These are phyloP conservation scores for Xylaria multiplex DNA, from an alignment of 2,329 filamentous ascomycete genomes.

Conservation along the genomic window DNA sequence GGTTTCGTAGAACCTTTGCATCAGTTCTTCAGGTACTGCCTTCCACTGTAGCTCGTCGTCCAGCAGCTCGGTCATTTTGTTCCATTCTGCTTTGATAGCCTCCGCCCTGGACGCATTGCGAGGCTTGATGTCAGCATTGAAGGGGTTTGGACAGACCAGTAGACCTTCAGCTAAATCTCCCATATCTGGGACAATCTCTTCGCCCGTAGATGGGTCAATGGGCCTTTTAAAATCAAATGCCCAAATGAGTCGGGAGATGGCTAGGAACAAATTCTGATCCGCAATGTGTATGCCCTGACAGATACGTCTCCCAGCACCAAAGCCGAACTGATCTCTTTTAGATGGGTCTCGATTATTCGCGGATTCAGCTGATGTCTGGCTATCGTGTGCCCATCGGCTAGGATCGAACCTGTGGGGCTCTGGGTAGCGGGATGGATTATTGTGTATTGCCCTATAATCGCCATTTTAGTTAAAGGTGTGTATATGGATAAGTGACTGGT, in stretches of 20 bases:
- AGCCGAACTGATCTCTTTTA: slow-evolving; percentile 46
- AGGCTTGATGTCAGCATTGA: slow-evolving; percentile 39
- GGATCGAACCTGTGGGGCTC: slow-evolving; percentile 57
- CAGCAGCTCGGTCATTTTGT: slow-evolving; percentile 40
- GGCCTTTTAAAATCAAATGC: slow-evolving; percentile 53
- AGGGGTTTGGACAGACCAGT: slow-evolving; percentile 37
- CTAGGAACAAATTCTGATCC: slow-evolving; percentile 48
- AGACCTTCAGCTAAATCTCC: slow-evolving; percentile 37
- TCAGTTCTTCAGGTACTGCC: slow-evolving; percentile 40
- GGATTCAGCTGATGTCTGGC: slow-evolving; percentile 46
- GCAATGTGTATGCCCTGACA: slow-evolving; percentile 58
- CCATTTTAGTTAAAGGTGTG: too few relatives aligned
- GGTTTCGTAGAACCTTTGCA: slow-evolving; percentile 41
- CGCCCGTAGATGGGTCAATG: slow-evolving; percentile 29
- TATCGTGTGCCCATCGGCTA: slow-evolving; percentile 43
- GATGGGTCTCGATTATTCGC: slow-evolving; percentile 46
- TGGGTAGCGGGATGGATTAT: slow-evolving; percentile 54
- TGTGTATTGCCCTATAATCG: slow-evolving; percentile 54
- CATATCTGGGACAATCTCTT: slow-evolving; percentile 40
- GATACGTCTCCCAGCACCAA: slow-evolving; percentile 50
- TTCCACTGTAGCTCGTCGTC: slow-evolving; percentile 46
- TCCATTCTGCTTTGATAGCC: slow-evolving; percentile 38
- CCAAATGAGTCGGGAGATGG: slow-evolving; percentile 60
- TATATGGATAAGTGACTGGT: too few relatives aligned
- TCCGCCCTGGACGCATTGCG: slow-evolving; percentile 36